A percentile compares a stretch with the other conserved stretches of the same genome.
Evolutionary conservation across 2,329 filamentous ascomycete genomes (phyloP).

Genomic region (Cordyceps tenuipes): DNA sequence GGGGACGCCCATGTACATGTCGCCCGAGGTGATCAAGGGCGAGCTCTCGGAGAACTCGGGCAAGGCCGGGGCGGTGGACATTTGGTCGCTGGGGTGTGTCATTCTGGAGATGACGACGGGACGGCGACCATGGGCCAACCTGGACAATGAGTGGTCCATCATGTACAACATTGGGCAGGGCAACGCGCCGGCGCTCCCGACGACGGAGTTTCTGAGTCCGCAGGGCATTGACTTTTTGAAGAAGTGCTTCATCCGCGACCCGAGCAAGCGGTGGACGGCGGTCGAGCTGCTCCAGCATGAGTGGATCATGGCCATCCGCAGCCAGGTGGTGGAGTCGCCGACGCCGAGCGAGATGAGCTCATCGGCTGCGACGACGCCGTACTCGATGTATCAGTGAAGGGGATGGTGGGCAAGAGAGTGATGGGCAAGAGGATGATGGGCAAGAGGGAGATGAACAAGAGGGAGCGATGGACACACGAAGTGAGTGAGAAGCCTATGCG

Average conservation of each 20-base stretch:
- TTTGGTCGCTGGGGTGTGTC: constrained; percentile 95
- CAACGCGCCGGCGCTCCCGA: constrained; percentile 80
- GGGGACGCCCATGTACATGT: constrained; percentile 99
- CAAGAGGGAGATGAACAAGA: too few species aligned
- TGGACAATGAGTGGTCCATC: constrained; percentile 99
- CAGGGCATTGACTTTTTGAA: constrained; percentile 81
- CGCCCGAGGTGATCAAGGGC: constrained; percentile 94
- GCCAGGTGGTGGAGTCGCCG: constrained; percentile 54
- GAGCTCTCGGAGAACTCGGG: constrained; percentile 67
- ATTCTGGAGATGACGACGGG: constrained; percentile 97
- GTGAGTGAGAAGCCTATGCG: background rate
- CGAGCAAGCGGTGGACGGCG: constrained; percentile 67
- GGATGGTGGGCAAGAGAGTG: too few species aligned
- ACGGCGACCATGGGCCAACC: constrained; percentile 82
- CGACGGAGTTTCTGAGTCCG: constrained; percentile 72
- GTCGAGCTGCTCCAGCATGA: constrained; percentile 89
- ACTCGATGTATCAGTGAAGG: constrained; percentile 16
- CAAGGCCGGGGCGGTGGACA: constrained; percentile 79
- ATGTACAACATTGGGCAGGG: constrained; percentile 99
- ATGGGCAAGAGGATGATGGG: too few species aligned
- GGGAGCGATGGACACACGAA: too few species aligned
- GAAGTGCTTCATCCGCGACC: constrained; percentile 80
- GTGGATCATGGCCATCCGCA: constrained; percentile 67
- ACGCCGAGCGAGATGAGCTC: constrained; percentile 51
- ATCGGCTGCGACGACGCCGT: constrained; percentile 26